These are phyloP conservation scores for Amanita subjunquillea DNA, from an alignment of 768 basidiomycete species.

Conservation along the genomic window DNA sequence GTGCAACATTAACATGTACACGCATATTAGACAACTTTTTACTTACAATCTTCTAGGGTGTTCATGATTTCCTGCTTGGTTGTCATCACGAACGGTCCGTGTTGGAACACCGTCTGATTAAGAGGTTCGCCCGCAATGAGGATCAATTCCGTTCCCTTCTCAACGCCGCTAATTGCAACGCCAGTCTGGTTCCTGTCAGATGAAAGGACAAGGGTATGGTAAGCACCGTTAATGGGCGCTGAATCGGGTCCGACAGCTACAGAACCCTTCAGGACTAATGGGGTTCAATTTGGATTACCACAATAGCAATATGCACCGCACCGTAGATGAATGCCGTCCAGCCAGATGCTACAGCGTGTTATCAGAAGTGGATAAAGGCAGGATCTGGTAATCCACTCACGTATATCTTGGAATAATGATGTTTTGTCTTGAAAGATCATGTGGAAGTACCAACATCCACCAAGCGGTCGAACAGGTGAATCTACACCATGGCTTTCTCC, in stretches of 20 bases:
- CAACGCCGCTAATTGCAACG: slow-evolving; percentile 47
- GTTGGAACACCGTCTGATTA: slow-evolving; percentile 80
- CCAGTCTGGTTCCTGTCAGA: slow-evolving; percentile 50
- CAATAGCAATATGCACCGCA: slow-evolving; percentile 22
- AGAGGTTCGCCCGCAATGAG: slow-evolving; percentile 85
- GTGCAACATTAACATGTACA: slow-evolving; percentile 6
- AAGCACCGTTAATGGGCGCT: slow-evolving; percentile 35
- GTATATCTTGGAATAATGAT: slow-evolving; percentile 74
- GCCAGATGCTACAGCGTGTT: slow-evolving; percentile 20
- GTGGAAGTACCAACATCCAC: slow-evolving; percentile 93
- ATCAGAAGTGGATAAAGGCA: background rate
- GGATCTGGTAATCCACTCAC: slow-evolving; percentile 28
- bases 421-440: slow-evolving; percentile 54
- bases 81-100: slow-evolving; percentile 86
- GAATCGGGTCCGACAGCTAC: slow-evolving; percentile 47
- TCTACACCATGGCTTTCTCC: slow-evolving; percentile 80
- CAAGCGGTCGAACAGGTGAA: slow-evolving; percentile 83
- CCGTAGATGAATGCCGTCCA: slow-evolving; percentile 90
- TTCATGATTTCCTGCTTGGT: slow-evolving; percentile 68
- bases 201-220: slow-evolving; percentile 82
- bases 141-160: slow-evolving; percentile 63
- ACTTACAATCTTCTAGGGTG: slow-evolving; percentile 73
- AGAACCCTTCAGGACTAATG: slow-evolving; percentile 54
- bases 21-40: background rate
- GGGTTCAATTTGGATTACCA: background rate